Evolutionary conservation across 306 rosid species (phyloP), one percentile per base, ranked within the genome.

Genomic region (Lithocarpus polystachyus): DNA sequence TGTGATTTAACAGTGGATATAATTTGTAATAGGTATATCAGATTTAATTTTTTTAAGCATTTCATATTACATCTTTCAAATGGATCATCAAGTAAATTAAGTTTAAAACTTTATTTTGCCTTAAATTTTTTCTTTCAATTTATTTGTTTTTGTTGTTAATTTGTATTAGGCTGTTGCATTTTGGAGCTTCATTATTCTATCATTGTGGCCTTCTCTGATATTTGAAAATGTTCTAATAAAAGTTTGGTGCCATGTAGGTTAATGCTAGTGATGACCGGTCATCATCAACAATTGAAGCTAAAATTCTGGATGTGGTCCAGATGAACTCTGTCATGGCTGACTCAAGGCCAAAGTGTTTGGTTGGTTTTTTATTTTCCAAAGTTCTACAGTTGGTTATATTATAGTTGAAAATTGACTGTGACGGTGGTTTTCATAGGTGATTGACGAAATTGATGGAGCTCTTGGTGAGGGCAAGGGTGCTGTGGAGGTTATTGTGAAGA

Each of bases 201-300:
- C 31, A 51, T 17, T 54, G 73, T 7, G 35, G 26, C 68, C 5
- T 37, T 35, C 71, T 73, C 40, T 1, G 5, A 18, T 12, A 9
- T 26, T 24, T 52, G 52, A 20, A 19, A 64, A 65, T 75, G n/a
- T 78, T 22, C 56, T 80, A 48, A 59, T 55, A 68, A 15, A 53
- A 23, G 17, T 77, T 85, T 86, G 76, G 48, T 79, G 56, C 80
- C 54, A 56, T 84, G 84, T 70, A 94, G 98, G 81, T 94, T 72
- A 94, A 94, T 91, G 98, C 98, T 54, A 94, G 98, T 85, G 97
- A 94, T 88, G 98, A 94, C 82, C 94, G 98, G 76, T 91, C 95
- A 37, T 72, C 97, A 55, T 83, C 97, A 74, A 79, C 91, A 82
- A 84, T 94, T n/a, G 97, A 90, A 86, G 74, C 97, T 72, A 94